Evolutionary conservation across 228 moss, liverwort and hornwort genomes (phyloP).

Genomic region (Sphagnum fallax): DNA sequence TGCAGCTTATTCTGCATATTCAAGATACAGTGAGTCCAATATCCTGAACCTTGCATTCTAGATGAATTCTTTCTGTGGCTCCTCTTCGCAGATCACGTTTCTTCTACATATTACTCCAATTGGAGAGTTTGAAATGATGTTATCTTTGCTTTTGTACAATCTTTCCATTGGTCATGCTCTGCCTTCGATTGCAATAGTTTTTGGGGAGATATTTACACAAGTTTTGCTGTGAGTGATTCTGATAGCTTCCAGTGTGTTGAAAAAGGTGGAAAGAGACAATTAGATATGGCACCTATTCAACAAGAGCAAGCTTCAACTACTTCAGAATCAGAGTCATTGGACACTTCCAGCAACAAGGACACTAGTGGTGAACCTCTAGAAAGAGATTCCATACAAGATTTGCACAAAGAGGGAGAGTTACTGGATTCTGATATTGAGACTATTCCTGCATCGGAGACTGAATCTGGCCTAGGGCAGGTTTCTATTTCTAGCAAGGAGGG

Average conservation of each 20-base stretch:
- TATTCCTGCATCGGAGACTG: conserved; percentile 28
- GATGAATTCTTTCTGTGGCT: neutral
- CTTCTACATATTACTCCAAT: neutral
- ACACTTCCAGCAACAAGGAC: conserved; percentile 11
- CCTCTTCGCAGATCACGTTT: neutral
- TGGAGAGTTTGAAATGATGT: neutral
- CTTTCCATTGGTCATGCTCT: neutral
- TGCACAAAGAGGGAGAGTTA: conserved; percentile 13
- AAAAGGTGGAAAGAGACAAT: conserved; percentile 23
- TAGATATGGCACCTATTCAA: conserved; percentile 12
- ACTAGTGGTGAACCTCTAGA: conserved; percentile 20
- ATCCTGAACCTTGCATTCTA: too few species aligned
- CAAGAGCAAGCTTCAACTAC: conserved; percentile 12
- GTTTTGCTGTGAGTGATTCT: neutral
- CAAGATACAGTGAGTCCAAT: conserved; percentile 49
- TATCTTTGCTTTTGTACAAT: neutral
- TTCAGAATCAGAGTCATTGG: conserved; percentile 13
- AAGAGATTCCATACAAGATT: conserved; percentile 28
- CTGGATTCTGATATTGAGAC: conserved; percentile 20
- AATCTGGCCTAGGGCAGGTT: conserved; percentile 43
- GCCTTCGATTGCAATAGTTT: neutral
- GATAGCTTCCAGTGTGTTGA: neutral
- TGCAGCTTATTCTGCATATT: conserved; percentile 56
- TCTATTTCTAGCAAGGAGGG: conserved; percentile 41
- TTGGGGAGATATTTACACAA: neutral